Evolutionary conservation across 805 yeast species (phyloP).

Genomic region (Metschnikowia anglica): DNA sequence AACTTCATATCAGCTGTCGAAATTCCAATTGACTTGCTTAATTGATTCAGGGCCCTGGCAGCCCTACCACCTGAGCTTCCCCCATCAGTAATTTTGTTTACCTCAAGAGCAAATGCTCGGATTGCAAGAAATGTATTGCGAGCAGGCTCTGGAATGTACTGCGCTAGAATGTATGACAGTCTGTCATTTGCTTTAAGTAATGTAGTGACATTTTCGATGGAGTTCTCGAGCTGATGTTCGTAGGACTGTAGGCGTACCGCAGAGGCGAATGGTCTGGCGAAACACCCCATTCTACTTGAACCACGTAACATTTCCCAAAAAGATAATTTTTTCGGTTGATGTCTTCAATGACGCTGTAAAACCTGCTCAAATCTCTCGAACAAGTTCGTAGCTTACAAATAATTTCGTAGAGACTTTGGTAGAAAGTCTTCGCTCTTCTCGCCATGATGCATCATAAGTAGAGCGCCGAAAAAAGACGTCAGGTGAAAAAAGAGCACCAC

Average conservation of each 20-base stretch:
- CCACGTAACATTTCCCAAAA: not conserved
- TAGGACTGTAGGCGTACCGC: conserved; percentile 10
- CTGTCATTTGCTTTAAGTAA: conserved; percentile 52
- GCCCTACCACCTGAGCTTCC: conserved; percentile 22
- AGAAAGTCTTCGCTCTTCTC: not conserved
- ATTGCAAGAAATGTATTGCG: conserved; percentile 63
- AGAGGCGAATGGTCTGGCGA: not conserved
- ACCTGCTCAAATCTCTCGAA: too few species aligned
- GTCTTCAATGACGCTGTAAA: too few species aligned
- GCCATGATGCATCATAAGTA: conserved; percentile 1
- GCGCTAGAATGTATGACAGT: conserved; percentile 63
- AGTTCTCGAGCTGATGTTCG: conserved; percentile 28
- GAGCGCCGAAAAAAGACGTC: conserved; percentile 1
- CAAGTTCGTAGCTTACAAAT: too few species aligned
- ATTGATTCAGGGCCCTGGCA: conserved; percentile 28
- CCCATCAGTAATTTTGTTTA: conserved; percentile 47
- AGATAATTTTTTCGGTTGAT: too few species aligned
- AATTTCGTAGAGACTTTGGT: too few species aligned
- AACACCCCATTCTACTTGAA: not conserved
- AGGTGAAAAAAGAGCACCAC: too few species aligned
- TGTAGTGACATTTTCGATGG: conserved; percentile 46
- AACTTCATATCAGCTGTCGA: conserved; percentile 55
- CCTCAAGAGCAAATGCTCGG: conserved; percentile 63
- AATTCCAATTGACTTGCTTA: conserved; percentile 33
- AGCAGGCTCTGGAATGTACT: conserved; percentile 65